Evolutionary conservation across 345 rosid species (phyloP).

Genomic region (Syzygium aromaticum): DNA sequence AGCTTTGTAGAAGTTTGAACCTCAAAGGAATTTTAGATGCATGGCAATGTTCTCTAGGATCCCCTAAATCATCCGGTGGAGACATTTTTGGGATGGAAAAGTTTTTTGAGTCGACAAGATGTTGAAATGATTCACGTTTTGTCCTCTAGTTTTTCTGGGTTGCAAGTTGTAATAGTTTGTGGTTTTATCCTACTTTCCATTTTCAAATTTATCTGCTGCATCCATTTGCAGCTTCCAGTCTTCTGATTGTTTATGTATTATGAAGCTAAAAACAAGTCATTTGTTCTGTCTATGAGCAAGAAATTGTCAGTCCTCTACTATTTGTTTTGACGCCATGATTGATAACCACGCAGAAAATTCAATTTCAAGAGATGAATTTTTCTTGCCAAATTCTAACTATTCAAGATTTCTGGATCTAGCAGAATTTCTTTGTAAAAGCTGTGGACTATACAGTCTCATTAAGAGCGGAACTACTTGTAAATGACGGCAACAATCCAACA

Average conservation of each 20-base stretch:
- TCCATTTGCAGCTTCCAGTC: not conserved
- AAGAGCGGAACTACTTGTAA: not conserved
- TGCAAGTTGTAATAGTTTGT: not conserved
- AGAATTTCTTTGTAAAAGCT: not conserved
- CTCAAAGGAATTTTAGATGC: not conserved
- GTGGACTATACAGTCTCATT: not conserved
- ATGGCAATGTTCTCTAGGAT: not conserved
- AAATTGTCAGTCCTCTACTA: not conserved
- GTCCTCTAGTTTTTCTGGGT: not conserved
- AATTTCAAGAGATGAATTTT: not conserved
- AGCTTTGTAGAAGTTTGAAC: not conserved
- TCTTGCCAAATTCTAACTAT: not conserved
- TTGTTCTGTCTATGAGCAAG: not conserved
- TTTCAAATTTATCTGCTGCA: not conserved
- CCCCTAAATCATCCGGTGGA: not conserved
- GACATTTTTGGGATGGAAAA: not conserved
- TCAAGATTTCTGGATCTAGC: not conserved
- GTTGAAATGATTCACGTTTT: not conserved
- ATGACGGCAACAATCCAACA: not conserved
- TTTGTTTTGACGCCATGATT: not conserved
- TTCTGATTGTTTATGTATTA: not conserved
- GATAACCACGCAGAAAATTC: not conserved
- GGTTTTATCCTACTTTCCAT: not conserved
- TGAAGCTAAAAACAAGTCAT: not conserved
- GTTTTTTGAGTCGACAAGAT: not conserved